Evolutionary conservation across 2,329 filamentous ascomycete genomes (phyloP).

Genomic region (Claviceps africana): DNA sequence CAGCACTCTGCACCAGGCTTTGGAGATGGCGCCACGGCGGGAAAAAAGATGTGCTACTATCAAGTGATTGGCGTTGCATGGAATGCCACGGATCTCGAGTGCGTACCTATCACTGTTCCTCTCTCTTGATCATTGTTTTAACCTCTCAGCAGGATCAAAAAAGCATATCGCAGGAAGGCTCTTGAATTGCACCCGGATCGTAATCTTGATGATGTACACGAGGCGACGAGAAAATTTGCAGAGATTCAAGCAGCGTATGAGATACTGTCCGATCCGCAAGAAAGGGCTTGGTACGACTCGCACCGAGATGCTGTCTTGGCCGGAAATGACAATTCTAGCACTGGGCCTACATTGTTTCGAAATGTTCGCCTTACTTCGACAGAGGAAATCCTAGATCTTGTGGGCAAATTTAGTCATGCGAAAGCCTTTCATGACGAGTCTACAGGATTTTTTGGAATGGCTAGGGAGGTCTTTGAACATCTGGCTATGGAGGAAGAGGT

Average conservation of each 20-base stretch:
- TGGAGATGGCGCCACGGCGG: slow-evolving; percentile 10
- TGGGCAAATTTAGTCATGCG: slow-evolving; percentile 65
- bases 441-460: slow-evolving; percentile 70
- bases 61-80: slow-evolving; percentile 64
- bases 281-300: slow-evolving; percentile 94
- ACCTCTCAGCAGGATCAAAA: slow-evolving; percentile 57
- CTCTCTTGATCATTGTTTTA: not conserved
- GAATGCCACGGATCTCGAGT: slow-evolving; percentile 71
- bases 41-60: slow-evolving; percentile 68
- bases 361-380: slow-evolving; percentile 66
- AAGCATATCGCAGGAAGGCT: slow-evolving; percentile 79
- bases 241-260: slow-evolving; percentile 90
- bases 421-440: slow-evolving; percentile 70
- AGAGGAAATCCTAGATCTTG: slow-evolving; percentile 63
- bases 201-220: slow-evolving; percentile 75
- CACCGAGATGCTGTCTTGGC: slow-evolving; percentile 75
- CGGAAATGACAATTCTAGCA: slow-evolving; percentile 38
- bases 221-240: slow-evolving; percentile 73
- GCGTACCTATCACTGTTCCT: slow-evolving; percentile 15
- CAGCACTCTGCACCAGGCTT: slow-evolving; percentile 34
- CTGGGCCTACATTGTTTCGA: slow-evolving; percentile 45
- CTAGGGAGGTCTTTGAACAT: slow-evolving; percentile 64
- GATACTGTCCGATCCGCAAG: slow-evolving; percentile 88
- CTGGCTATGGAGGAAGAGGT: slow-evolving; percentile 68
- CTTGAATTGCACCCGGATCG: slow-evolving; percentile 90